phyloP scores from a whole-genome alignment of 768 basidiomycete genomes.

The Gloeostereum incarnatum region DNA sequence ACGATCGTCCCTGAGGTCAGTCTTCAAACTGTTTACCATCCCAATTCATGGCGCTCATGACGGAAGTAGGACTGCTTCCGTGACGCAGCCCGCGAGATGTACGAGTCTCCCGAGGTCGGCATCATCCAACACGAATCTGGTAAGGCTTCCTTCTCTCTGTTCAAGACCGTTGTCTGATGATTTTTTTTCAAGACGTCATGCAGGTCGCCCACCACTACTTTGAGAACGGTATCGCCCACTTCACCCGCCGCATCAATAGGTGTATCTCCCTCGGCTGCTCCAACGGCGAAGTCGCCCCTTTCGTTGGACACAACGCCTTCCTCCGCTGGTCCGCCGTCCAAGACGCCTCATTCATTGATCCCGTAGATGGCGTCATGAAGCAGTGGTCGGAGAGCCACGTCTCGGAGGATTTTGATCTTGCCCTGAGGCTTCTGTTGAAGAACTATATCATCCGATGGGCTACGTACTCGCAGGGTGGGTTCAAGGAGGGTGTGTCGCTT shows the following conservation, averaged over 20 bases:
- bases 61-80: slow-evolving; percentile 66
- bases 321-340: slow-evolving; percentile 82
- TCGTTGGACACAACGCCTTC: slow-evolving; percentile 85
- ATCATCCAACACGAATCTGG: slow-evolving; percentile 88
- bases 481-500: slow-evolving; percentile 84
- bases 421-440: slow-evolving; percentile 54
- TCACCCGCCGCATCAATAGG: slow-evolving; percentile 83
- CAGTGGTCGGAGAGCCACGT: slow-evolving; percentile 74
- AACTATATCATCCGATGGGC: slow-evolving; percentile 77
- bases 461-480: slow-evolving; percentile 75
- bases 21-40: not conserved
- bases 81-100: slow-evolving; percentile 82
- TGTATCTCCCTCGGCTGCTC: slow-evolving; percentile 71
- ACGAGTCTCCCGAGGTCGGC: slow-evolving; percentile 67
- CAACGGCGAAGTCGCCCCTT: slow-evolving; percentile 76
- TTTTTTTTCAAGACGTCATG: slow-evolving; percentile 45
- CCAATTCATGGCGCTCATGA: not conserved
- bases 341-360: slow-evolving; percentile 70
- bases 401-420: slow-evolving; percentile 77
- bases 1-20: slow-evolving; percentile 62
- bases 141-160: slow-evolving; percentile 46
- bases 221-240: slow-evolving; percentile 84
- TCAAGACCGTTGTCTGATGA: not conserved
- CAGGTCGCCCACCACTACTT: slow-evolving; percentile 77
- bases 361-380: slow-evolving; percentile 50